Percentiles rank a stretch among this genome's conserved stretches.
Conservation (phyloP, 169 alveolate genomes). For the Plasmodium gonderi region DNA sequence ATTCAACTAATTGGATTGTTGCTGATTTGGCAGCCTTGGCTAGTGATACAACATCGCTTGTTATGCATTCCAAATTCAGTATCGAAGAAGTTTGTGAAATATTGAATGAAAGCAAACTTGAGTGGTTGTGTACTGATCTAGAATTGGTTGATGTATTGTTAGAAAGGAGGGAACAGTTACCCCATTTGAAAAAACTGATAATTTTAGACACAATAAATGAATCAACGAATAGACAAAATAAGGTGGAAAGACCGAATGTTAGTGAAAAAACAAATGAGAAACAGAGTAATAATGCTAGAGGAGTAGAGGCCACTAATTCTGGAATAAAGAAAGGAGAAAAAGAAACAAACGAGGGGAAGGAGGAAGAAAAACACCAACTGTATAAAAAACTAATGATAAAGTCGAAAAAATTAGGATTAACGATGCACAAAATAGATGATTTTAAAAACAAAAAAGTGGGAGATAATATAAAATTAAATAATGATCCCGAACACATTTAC, state of each 20-base stretch:
- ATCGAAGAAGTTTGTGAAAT: slow-evolving; percentile 27
- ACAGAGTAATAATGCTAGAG: background rate
- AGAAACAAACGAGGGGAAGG: background rate
- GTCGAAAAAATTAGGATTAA: background rate
- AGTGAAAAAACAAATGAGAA: background rate
- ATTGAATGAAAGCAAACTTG: slow-evolving; percentile 31
- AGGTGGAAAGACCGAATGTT: background rate
- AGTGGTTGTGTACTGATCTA: slow-evolving; percentile 55
- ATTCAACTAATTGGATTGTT: slow-evolving; percentile 47
- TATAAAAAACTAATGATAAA: background rate
- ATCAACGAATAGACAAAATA: background rate
- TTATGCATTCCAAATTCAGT: slow-evolving; percentile 69
- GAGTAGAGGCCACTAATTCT: too few species aligned
- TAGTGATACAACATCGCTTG: slow-evolving; percentile 25
- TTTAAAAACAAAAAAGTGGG: background rate
- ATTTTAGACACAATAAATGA: slow-evolving; percentile 6
- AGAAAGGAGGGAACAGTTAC: background rate
- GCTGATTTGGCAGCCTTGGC: slow-evolving; percentile 27
- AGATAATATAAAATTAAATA: background rate
- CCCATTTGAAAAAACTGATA: slow-evolving; percentile 33
- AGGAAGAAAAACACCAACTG: background rate
- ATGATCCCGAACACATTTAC: slow-evolving; percentile 82
- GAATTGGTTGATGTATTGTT: background rate
- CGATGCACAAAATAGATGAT: background rate
- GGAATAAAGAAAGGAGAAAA: background rate